These are phyloP conservation scores for Lycium barbarum DNA, from an alignment of 257 asterid species.

Conservation along the genomic window DNA sequence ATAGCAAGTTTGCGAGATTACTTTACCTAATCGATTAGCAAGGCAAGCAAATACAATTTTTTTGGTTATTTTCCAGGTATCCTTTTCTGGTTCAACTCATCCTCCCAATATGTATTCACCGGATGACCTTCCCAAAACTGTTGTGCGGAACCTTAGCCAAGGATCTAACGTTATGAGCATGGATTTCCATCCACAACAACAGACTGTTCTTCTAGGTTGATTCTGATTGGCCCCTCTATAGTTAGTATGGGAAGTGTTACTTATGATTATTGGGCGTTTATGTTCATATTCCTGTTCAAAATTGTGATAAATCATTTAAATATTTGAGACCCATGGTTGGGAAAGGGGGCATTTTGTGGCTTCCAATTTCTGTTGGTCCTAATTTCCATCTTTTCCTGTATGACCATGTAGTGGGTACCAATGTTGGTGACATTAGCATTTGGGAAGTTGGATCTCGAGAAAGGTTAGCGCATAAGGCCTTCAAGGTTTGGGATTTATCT, in stretches of 20 bases:
- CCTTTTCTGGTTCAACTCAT: slow-evolving; percentile 87
- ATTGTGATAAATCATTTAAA: not conserved
- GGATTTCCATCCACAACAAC: slow-evolving; percentile 98
- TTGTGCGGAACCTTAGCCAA: slow-evolving; percentile 81
- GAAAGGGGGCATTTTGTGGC: not conserved
- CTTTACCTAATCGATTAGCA: slow-evolving; percentile 17
- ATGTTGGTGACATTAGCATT: slow-evolving; percentile 95
- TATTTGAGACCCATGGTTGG: slow-evolving; percentile 20
- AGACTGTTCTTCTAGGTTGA: slow-evolving; percentile 92
- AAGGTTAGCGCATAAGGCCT: slow-evolving; percentile 80
- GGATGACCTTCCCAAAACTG: slow-evolving; percentile 96
- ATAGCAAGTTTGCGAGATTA: not conserved
- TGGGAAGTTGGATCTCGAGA: slow-evolving; percentile 98
- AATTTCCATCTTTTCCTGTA: slow-evolving; percentile 25
- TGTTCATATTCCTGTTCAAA: not conserved
- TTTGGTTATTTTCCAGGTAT: slow-evolving; percentile 57
- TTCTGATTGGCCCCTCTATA: slow-evolving; percentile 20
- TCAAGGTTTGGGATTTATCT: slow-evolving; percentile 91
- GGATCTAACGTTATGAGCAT: slow-evolving; percentile 98
- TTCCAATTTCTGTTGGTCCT: not conserved
- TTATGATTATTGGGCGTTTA: slow-evolving; percentile 23
- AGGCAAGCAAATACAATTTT: slow-evolving; percentile 23
- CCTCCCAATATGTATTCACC: slow-evolving; percentile 72
- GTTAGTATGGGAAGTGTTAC: not conserved
- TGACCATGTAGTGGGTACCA: slow-evolving; percentile 83